Evolutionary conservation across 345 rosid genomes (phyloP), one percentile per base, ranked within the genome.

Genomic region (Excoecaria cochinchinensis): DNA sequence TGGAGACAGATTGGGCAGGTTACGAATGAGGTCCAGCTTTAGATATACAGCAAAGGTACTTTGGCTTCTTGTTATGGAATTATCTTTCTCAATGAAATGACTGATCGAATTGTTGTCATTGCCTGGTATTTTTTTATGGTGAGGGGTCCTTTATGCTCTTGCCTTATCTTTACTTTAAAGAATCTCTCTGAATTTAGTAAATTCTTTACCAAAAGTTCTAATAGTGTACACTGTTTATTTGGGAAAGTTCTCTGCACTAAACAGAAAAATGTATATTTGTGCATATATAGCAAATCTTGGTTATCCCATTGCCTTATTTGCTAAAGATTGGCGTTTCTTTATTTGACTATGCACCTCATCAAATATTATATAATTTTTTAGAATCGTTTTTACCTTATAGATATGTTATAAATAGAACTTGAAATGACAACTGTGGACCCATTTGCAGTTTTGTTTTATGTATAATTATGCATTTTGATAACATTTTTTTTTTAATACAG

Each of bases 1-100:
- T 38, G 19, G 67, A 39, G n/a, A 19, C 46, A 63, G 4, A 36
- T 4, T 1, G 10, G 2, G 14, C 39, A 61, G 44, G 13, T 57
- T 6, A 22, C 21, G 62, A 21, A 40, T 40, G 77, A 65, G 52
- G 40, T 40, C 46, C 71, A 42, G 38, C 48, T 8, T 15, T 25
- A 44, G 66, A 56, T 31, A 3, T 11, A 69, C 19, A 15, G 17
- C 50, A 36, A 39, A 62, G 25, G 70, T 42, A 53, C 24, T 53
- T 71, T 63, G 17, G 64, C 22, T 77, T 78, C 80, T 70, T 25
- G 38, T 31, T 25, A 74, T 57, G 61, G 79, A 80, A 39, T 14
- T 57, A 19, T 22, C 6, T 57, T 22, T 12, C 62, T n/a, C 12
- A 57, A 16, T 63, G 67, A 63, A 63, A 63, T 38, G 67, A 39